A percentile compares a stretch with the other conserved stretches of the same genome.
phyloP scores from a whole-genome alignment of 139 green algal species.

The Coelastrella sp. region DNA sequence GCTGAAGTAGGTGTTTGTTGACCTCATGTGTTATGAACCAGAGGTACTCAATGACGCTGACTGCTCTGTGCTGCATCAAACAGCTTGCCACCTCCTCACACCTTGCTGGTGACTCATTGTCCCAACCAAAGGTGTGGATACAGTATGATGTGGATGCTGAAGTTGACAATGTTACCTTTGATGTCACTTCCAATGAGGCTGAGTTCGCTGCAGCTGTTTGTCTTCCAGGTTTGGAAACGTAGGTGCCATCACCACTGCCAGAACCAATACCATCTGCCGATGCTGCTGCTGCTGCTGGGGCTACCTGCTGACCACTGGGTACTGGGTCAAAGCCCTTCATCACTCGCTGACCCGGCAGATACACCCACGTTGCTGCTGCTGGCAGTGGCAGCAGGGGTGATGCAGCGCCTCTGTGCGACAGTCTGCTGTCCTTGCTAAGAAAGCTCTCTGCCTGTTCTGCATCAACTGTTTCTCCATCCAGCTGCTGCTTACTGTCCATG shows the following conservation, averaged over 20 bases:
- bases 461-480: neutral
- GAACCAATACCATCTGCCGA: no score
- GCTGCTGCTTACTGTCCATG: no score
- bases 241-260: no score
- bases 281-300: neutral
- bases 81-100: neutral
- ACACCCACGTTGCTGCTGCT: neutral
- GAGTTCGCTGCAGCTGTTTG: no score
- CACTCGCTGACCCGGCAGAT: neutral
- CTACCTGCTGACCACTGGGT: conserved; percentile 30
- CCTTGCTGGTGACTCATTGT: conserved; percentile 28
- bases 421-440: neutral
- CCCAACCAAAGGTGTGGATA: conserved; percentile 29
- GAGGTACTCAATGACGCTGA: conserved; percentile 36
- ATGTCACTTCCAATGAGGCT: no score
- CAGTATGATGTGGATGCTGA: neutral
- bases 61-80: conserved; percentile 32
- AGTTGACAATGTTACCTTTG: neutral
- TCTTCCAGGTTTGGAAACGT: no score
- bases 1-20: neutral
- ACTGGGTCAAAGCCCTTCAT: conserved; percentile 11
- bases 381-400: conserved; percentile 6
- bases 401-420: neutral
- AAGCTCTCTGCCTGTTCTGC: conserved; percentile 4
- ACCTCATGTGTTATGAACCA: neutral